These are phyloP conservation scores for Fistulinella prunicolor DNA, from an alignment of 768 basidiomycete species.

Conservation along the genomic window DNA sequence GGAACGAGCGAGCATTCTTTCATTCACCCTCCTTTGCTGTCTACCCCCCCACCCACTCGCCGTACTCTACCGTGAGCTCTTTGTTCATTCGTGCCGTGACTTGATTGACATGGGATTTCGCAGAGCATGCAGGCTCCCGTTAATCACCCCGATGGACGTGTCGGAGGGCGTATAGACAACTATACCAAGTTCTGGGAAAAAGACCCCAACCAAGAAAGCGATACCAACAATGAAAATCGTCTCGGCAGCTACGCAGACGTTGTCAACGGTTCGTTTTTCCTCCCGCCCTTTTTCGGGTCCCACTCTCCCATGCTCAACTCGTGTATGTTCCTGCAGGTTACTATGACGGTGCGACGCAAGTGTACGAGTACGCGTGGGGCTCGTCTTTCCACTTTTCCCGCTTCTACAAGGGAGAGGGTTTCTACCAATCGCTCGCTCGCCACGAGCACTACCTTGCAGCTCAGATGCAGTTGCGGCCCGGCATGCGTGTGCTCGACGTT, in stretches of 20 bases:
- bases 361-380: slow-evolving; percentile 95
- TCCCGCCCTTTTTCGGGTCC: neutral
- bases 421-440: slow-evolving; percentile 69
- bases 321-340: slow-evolving; percentile 55
- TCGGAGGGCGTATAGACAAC: slow-evolving; percentile 67
- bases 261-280: slow-evolving; percentile 68
- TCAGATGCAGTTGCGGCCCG: slow-evolving; percentile 78
- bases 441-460: slow-evolving; percentile 97
- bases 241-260: slow-evolving; percentile 86
- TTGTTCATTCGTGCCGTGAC: too few species aligned
- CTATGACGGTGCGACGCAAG: slow-evolving; percentile 93
- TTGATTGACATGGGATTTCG: too few species aligned
- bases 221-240: slow-evolving; percentile 65
- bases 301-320: neutral
- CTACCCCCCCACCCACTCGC: too few species aligned
- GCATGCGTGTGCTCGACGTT: slow-evolving; percentile 96
- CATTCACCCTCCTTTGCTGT: too few species aligned
- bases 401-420: slow-evolving; percentile 89
- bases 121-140: too few species aligned
- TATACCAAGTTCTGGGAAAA: slow-evolving; percentile 94
- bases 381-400: slow-evolving; percentile 95
- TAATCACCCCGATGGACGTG: slow-evolving; percentile 48
- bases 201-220: slow-evolving; percentile 66
- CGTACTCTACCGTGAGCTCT: slow-evolving; percentile 2
- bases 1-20: neutral